A percentile compares a stretch with the other conserved stretches of the same genome.
phyloP scores from a whole-genome alignment of 345 rosid species.

The Mangifera indica region DNA sequence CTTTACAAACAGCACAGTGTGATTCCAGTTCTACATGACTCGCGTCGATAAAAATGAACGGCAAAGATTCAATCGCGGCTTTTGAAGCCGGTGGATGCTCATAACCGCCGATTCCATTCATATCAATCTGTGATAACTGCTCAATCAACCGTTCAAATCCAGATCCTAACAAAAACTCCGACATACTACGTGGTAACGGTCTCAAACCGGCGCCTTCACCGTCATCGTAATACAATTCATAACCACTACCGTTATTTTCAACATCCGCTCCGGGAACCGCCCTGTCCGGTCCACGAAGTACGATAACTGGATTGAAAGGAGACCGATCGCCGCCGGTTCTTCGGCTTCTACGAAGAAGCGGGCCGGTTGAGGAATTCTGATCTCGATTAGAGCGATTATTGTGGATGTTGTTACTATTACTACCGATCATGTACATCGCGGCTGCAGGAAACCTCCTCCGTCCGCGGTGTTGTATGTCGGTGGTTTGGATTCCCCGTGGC shows the following conservation, averaged over 20 bases:
- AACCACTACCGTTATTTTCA: constrained; percentile 34
- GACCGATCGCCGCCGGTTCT: constrained; percentile 58
- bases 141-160: constrained; percentile 81
- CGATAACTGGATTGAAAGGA: constrained; percentile 77
- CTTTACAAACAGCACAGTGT: constrained; percentile 92
- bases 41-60: constrained; percentile 48
- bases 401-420: not conserved
- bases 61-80: constrained; percentile 82
- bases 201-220: constrained; percentile 78
- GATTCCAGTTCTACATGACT: constrained; percentile 45
- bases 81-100: constrained; percentile 85
- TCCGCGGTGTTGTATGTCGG: constrained; percentile 26
- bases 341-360: constrained; percentile 35
- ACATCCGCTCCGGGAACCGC: constrained; percentile 18
- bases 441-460: constrained; percentile 37
- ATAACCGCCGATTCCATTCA: constrained; percentile 47
- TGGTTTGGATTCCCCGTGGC: constrained; percentile 32
- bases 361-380: constrained; percentile 12
- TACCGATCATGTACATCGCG: constrained; percentile 43
- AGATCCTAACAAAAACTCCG: constrained; percentile 83
- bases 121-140: constrained; percentile 78
- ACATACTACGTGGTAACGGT: constrained; percentile 75
- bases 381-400: constrained; percentile 10
- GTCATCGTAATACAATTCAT: constrained; percentile 79
- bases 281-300: constrained; percentile 57